Conservation (phyloP, 371 early-diverging fungal genomes). For the Haplosporangium sp. region DNA sequence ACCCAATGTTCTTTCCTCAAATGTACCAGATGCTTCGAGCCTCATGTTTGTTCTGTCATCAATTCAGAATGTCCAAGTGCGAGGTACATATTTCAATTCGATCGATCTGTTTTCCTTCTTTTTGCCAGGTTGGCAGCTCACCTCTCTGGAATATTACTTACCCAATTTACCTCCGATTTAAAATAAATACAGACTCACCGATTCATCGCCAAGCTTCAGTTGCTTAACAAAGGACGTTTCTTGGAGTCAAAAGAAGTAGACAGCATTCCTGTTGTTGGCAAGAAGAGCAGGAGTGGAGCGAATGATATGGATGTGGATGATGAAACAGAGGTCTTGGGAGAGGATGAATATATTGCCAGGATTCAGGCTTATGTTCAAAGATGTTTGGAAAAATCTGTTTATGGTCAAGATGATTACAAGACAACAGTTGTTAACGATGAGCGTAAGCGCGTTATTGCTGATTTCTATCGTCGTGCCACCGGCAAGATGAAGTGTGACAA, state of each 20-base stretch:
- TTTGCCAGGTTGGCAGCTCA: no score
- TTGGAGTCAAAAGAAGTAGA: constrained; percentile 88
- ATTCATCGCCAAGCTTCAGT: constrained; percentile 72
- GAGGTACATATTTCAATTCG: constrained; percentile 60
- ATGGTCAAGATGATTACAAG: constrained; percentile 67
- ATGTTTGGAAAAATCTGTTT: constrained; percentile 15
- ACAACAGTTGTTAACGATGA: constrained; percentile 82
- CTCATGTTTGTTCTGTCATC: constrained; percentile 93
- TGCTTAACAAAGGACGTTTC: constrained; percentile 83
- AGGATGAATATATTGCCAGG: constrained; percentile 69
- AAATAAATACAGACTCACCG: constrained; percentile 57
- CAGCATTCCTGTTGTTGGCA: constrained; percentile 59
- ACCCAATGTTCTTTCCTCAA: constrained; percentile 93
- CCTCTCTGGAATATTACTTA: no score
- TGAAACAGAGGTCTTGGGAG: constrained; percentile 56
- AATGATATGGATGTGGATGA: constrained; percentile 67
- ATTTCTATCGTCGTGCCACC: constrained; percentile 73
- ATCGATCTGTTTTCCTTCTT: neutral
- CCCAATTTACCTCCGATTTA: no score
- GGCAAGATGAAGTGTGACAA: constrained; percentile 77
- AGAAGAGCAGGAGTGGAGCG: constrained; percentile 56
- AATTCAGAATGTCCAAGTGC: constrained; percentile 80
- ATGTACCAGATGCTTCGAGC: constrained; percentile 89
- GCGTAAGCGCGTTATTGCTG: constrained; percentile 81
- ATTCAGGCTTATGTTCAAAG: constrained; percentile 54